A percentile compares a stretch with the other conserved stretches of the same genome.
Evolutionary conservation across 108 stramenopile species (phyloP).

Genomic region (Epipyxis sp.): DNA sequence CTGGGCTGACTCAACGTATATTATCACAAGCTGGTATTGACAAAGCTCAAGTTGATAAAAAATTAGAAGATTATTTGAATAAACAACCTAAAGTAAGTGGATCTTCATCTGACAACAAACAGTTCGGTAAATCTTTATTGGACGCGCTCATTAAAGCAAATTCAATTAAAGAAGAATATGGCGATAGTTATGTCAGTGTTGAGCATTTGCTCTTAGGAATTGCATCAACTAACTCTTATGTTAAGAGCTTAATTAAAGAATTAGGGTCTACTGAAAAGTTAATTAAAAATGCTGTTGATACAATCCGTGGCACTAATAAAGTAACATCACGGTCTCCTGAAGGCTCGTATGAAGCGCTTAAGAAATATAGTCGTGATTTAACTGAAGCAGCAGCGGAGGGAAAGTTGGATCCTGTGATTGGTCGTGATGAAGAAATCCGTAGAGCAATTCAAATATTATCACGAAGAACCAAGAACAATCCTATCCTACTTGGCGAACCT

Average conservation of each 20-base stretch:
- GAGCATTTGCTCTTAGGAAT: constrained; percentile 56
- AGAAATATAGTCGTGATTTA: constrained; percentile 91
- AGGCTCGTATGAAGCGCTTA: constrained; percentile 83
- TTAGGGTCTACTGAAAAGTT: constrained; percentile 43
- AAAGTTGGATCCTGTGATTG: constrained; percentile 93
- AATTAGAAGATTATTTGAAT: constrained; percentile 41
- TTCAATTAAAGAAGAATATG: constrained; percentile 41
- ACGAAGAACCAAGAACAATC: constrained; percentile 92
- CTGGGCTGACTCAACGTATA: constrained; percentile 48
- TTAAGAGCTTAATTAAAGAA: constrained; percentile 39
- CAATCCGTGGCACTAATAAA: constrained; percentile 51
- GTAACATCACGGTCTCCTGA: constrained; percentile 61
- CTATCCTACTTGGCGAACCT: constrained; percentile 88
- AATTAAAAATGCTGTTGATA: constrained; percentile 45
- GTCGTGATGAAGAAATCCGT: constrained; percentile 89
- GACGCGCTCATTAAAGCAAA: constrained; percentile 42
- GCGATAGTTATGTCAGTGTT: constrained; percentile 48
- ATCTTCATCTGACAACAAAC: constrained; percentile 38
- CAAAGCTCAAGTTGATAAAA: constrained; percentile 24
- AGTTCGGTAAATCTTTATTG: constrained; percentile 45
- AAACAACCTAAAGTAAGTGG: constrained; percentile 14
- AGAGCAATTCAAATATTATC: constrained; percentile 84
- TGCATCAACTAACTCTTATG: constrained; percentile 34
- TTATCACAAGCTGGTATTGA: constrained; percentile 52
- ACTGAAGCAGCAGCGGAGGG: constrained; percentile 83